These are phyloP conservation scores for Linnemannia hyalina DNA, from an alignment of 192 early-diverging fungal genomes.

Conservation along the genomic window DNA sequence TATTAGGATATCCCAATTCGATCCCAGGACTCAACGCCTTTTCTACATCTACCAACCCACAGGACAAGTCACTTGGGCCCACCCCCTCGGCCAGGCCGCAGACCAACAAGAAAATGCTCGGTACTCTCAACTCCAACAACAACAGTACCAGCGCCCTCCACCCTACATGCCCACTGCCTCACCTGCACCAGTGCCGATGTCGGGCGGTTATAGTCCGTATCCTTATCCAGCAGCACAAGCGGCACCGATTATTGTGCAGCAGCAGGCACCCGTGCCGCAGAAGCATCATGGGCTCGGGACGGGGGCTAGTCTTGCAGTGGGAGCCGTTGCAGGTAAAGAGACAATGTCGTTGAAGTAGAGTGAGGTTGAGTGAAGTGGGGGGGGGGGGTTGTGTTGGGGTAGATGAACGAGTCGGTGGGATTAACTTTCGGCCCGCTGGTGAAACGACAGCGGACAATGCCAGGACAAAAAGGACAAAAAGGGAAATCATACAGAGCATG, in stretches of 20 bases:
- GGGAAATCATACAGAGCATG: too few relatives aligned
- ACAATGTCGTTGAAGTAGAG: neutral
- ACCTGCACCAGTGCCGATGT: neutral
- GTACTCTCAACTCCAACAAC: slow-evolving; percentile 1
- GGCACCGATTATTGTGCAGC: slow-evolving; percentile 1
- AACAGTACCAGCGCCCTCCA: neutral
- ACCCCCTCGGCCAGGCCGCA: slow-evolving; percentile 3
- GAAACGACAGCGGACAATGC: neutral
- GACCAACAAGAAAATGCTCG: slow-evolving; percentile 6
- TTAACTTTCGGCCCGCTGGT: too few relatives aligned
- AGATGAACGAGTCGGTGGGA: too few relatives aligned
- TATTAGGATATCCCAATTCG: slow-evolving; percentile 9
- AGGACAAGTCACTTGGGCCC: slow-evolving; percentile 7
- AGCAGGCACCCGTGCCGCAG: neutral
- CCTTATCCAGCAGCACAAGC: neutral
- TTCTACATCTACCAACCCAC: slow-evolving; percentile 14
- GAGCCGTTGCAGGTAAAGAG: neutral
- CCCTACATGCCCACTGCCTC: neutral
- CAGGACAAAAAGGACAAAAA: neutral
- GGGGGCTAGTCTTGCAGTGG: neutral
- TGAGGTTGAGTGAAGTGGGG: too few relatives aligned
- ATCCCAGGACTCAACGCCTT: slow-evolving; percentile 5
- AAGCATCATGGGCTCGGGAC: neutral
- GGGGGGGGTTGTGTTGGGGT: too few relatives aligned
- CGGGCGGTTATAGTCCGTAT: neutral